phyloP scores from a whole-genome alignment of 129 eudicot species.

The Apium graveolens region DNA sequence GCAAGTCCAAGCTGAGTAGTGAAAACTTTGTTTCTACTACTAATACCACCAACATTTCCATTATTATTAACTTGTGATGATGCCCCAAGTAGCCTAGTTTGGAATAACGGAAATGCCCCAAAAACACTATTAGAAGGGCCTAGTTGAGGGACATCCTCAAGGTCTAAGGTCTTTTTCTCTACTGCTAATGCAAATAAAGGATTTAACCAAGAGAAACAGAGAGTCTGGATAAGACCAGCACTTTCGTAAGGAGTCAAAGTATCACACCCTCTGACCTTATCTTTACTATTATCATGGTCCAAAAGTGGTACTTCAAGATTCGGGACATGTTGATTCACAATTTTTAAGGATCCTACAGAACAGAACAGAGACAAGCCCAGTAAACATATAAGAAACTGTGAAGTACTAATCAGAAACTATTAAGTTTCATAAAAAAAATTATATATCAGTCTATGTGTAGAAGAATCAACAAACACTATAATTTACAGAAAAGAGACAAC shows the following conservation, averaged over 20 bases:
- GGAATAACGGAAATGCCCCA: conserved; percentile 48
- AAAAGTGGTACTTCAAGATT: background rate
- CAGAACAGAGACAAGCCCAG: background rate
- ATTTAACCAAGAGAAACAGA: conserved; percentile 73
- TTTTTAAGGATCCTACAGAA: background rate
- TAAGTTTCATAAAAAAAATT: too few relatives aligned
- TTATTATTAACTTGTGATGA: background rate
- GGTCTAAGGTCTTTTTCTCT: conserved; percentile 48
- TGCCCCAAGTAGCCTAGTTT: conserved; percentile 15
- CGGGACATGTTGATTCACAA: background rate
- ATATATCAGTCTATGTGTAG: too few relatives aligned
- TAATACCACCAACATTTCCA: background rate
- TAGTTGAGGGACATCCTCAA: conserved; percentile 79
- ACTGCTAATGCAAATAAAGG: conserved; percentile 54
- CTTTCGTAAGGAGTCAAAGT: conserved; percentile 39
- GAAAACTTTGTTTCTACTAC: conserved; percentile 12
- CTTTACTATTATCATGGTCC: background rate
- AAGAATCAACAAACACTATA: too few relatives aligned
- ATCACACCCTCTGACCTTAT: conserved; percentile 18
- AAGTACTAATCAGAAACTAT: background rate
- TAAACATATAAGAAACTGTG: background rate
- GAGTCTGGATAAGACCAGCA: conserved; percentile 36
- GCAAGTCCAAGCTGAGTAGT: conserved; percentile 45
- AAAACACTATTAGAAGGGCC: conserved; percentile 37
- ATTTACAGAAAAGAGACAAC: too few relatives aligned